Percentiles rank a stretch among this genome's conserved stretches.
Evolutionary conservation across 2,329 filamentous ascomycete species (phyloP).

Genomic region (Amphichorda felina): DNA sequence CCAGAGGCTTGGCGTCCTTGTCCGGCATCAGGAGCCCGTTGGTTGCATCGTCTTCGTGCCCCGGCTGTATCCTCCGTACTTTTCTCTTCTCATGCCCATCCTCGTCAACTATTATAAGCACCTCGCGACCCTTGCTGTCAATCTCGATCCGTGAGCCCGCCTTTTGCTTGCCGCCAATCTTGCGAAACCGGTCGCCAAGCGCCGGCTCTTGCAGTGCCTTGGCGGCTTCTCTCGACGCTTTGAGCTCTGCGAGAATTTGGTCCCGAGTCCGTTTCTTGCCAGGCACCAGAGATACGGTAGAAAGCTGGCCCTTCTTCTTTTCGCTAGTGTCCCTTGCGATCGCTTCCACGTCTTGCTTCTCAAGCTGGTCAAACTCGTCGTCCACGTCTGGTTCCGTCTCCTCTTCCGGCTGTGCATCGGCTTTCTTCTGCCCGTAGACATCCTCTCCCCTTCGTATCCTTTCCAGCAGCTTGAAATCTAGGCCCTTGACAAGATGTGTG

Average conservation of each 20-base stretch:
- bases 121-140: conserved; percentile 49
- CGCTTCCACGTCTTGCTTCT: conserved; percentile 40
- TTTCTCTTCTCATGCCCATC: conserved; percentile 56
- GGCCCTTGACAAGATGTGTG: conserved; percentile 82
- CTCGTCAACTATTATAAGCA: conserved; percentile 54
- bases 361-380: conserved; percentile 51
- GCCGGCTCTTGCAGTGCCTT: conserved; percentile 38
- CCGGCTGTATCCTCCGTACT: conserved; percentile 39
- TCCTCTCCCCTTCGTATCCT: conserved; percentile 59
- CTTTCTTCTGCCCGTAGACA: conserved; percentile 30
- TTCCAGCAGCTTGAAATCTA: conserved; percentile 74
- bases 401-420: conserved; percentile 16
- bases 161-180: conserved; percentile 44
- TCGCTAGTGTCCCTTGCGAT: conserved; percentile 38
- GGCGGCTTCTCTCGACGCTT: conserved; percentile 48
- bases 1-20: conserved; percentile 43
- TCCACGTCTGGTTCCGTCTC: conserved; percentile 36
- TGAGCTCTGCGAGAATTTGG: conserved; percentile 56
- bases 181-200: conserved; percentile 51
- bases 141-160: conserved; percentile 46
- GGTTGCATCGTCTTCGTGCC: conserved; percentile 19
- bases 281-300: conserved; percentile 35
- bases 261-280: conserved; percentile 53
- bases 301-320: conserved; percentile 52
- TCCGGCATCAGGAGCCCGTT: conserved; percentile 40